Evolutionary conservation across 495 filamentous ascomycete species (phyloP).

Genomic region (Neurospora tetraspora): DNA sequence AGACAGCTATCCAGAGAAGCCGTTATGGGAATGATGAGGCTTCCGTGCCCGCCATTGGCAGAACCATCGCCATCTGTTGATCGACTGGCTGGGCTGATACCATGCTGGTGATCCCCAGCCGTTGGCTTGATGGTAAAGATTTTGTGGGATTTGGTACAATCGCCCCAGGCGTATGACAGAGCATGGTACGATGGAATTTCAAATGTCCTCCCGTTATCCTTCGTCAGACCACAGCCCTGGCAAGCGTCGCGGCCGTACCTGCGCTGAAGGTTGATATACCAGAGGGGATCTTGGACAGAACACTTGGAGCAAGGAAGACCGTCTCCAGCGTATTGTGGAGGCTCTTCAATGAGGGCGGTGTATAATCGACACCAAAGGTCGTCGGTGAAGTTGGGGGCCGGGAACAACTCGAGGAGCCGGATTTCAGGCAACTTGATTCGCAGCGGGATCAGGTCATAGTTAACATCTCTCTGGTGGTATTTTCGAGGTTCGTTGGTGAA

Average conservation of each 20-base stretch:
- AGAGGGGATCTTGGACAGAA: neutral
- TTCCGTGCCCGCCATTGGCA: neutral
- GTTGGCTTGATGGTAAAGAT: neutral
- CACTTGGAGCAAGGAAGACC: neutral
- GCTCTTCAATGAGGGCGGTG: neutral
- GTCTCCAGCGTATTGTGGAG: neutral
- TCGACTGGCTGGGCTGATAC: neutral
- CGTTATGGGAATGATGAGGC: neutral
- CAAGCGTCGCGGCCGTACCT: neutral
- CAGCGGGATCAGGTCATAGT: neutral
- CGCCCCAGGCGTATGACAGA: neutral
- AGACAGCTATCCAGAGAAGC: neutral
- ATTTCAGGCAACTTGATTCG: neutral
- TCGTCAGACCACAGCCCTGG: constrained; percentile 15
- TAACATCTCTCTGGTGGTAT: neutral
- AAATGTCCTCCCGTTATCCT: constrained; percentile 18
- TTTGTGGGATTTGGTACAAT: neutral
- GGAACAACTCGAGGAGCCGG: neutral
- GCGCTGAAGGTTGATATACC: neutral
- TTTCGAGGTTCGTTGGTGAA: neutral
- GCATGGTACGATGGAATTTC: neutral
- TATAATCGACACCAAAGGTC: neutral
- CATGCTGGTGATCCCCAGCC: neutral
- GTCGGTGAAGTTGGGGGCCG: neutral
- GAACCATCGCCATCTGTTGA: neutral